Evolutionary conservation across 2,329 filamentous ascomycete species (phyloP).

Genomic region (Clarireedia sp.): DNA sequence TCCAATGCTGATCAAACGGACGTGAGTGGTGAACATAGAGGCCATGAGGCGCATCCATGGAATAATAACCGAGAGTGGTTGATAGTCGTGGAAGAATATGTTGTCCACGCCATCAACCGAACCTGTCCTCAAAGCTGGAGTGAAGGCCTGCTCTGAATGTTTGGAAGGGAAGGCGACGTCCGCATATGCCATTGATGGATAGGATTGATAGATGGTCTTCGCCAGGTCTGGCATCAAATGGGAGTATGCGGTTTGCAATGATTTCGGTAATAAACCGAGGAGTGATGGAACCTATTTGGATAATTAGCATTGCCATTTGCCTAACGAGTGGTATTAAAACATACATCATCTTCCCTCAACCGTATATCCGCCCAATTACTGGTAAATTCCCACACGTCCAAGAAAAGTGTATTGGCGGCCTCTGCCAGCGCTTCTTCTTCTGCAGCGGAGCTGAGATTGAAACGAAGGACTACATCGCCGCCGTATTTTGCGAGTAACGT

Average conservation of each 20-base stretch:
- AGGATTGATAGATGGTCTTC: conserved; percentile 68
- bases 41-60: conserved; percentile 88
- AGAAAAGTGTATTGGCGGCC: conserved; percentile 64
- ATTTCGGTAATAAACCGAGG: conserved; percentile 66
- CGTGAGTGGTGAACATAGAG: conserved; percentile 81
- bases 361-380: conserved; percentile 78
- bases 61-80: conserved; percentile 67
- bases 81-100: conserved; percentile 88
- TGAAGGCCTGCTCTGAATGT: conserved; percentile 25
- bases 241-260: conserved; percentile 63
- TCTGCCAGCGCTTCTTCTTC: conserved; percentile 66
- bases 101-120: conserved; percentile 44
- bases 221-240: conserved; percentile 75
- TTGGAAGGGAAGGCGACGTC: conserved; percentile 17
- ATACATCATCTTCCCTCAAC: conserved; percentile 65
- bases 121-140: conserved; percentile 23
- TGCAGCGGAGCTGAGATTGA: conserved; percentile 62
- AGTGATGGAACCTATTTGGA: conserved; percentile 54
- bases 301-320: conserved; percentile 10
- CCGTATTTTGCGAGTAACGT: conserved; percentile 49
- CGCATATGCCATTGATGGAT: conserved; percentile 36
- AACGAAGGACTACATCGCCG: conserved; percentile 80
- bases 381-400: conserved; percentile 87
- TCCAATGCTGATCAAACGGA: conserved; percentile 69
- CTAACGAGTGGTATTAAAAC: conserved; percentile 20